Evolutionary conservation across 345 rosid genomes (phyloP).

Genomic region (Aethionema arabicum): DNA sequence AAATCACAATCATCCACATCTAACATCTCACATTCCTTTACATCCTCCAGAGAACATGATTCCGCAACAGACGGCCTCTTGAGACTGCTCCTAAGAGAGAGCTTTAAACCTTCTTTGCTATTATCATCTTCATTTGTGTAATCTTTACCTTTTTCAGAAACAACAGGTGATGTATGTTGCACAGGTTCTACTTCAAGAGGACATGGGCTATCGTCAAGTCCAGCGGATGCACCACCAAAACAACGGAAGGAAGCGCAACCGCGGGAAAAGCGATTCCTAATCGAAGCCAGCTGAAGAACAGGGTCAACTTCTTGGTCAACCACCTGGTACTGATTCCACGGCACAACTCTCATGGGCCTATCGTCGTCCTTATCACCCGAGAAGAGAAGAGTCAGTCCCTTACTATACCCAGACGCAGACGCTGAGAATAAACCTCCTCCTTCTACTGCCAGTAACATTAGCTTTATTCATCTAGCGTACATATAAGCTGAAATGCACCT

Average conservation of each 20-base stretch:
- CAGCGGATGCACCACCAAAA: constrained; percentile 86
- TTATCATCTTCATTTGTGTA: constrained; percentile 42
- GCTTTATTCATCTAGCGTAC: constrained; percentile 69
- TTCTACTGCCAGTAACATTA: constrained; percentile 96
- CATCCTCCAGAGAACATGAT: constrained; percentile 43
- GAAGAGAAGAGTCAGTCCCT: constrained; percentile 84
- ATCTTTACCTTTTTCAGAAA: constrained; percentile 46
- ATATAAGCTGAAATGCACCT: constrained; percentile 34
- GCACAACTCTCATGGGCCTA: constrained; percentile 91
- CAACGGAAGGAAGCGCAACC: constrained; percentile 87
- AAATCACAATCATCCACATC: constrained; percentile 45
- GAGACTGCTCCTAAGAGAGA: constrained; percentile 70
- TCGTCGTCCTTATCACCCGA: constrained; percentile 79
- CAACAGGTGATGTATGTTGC: constrained; percentile 47
- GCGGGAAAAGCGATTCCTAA: constrained; percentile 72
- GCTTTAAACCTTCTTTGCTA: constrained; percentile 44
- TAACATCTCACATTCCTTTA: constrained; percentile 40
- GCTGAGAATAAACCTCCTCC: constrained; percentile 99
- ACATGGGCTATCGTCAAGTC: constrained; percentile 66
- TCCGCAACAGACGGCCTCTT: constrained; percentile 53
- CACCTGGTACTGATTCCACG: constrained; percentile 96
- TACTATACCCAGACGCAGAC: constrained; percentile 91
- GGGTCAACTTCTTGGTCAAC: constrained; percentile 76
- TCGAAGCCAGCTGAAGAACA: constrained; percentile 95
- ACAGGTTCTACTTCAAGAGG: constrained; percentile 80